Conservation (phyloP, 345 rosid species). For the Gossypium mustelinum region DNA sequence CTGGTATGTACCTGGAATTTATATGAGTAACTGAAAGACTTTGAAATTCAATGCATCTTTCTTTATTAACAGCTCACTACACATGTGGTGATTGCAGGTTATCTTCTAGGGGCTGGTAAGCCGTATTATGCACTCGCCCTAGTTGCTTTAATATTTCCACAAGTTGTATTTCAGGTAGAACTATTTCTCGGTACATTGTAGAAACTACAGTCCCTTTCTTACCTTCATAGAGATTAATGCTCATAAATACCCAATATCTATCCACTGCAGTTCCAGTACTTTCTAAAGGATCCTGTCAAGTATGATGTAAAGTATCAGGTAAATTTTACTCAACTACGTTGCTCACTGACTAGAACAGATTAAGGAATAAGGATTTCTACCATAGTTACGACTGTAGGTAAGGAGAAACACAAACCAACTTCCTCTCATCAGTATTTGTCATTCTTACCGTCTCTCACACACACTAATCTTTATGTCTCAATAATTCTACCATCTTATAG, state of each 20-base stretch:
- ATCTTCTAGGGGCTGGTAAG: slow-evolving; percentile 90
- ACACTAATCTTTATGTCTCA: background rate
- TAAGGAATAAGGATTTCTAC: background rate
- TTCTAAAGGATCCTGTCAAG: slow-evolving; percentile 91
- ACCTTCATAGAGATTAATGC: background rate
- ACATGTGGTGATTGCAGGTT: slow-evolving; percentile 46
- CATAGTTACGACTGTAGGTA: background rate
- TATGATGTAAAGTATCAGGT: slow-evolving; percentile 98
- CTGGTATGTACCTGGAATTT: slow-evolving; percentile 46
- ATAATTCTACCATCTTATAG: background rate
- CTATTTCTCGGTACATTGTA: background rate
- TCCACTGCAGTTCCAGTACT: slow-evolving; percentile 70
- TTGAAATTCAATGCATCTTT: background rate
- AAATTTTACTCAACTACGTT: background rate
- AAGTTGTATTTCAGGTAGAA: slow-evolving; percentile 81
- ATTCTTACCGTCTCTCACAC: background rate
- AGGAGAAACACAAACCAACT: background rate
- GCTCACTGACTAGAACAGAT: background rate
- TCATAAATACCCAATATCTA: background rate
- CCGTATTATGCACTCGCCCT: slow-evolving; percentile 84
- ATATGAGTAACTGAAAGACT: background rate
- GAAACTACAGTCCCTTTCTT: background rate
- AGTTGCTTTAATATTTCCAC: slow-evolving; percentile 70
- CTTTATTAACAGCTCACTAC: background rate
- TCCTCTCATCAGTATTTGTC: background rate